Conservation (phyloP, 1,284 basidiomycete genomes). For the Abortiporus biennis region DNA sequence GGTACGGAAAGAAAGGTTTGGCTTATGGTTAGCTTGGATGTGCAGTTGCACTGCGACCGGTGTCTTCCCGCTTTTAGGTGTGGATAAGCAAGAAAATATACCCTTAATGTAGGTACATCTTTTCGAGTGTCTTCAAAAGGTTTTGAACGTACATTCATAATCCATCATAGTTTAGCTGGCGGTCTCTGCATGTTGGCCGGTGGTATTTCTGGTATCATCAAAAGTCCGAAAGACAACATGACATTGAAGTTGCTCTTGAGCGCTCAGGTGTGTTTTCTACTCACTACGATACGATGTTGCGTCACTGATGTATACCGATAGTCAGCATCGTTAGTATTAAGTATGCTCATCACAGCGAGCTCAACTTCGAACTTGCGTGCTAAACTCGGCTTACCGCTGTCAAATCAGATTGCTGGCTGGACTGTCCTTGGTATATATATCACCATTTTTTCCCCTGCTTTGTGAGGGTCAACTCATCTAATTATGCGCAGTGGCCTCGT, state of each 20-base stretch:
- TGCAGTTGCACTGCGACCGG: conserved; percentile 48
- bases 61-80: conserved; percentile 67
- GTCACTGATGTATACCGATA: conserved; percentile 30
- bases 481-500: conserved; percentile 35
- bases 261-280: background rate
- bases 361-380: conserved; percentile 58
- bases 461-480: conserved; percentile 1
- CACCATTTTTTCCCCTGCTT: conserved; percentile 8
- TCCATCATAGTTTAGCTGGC: conserved; percentile 19
- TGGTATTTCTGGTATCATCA: conserved; percentile 13
- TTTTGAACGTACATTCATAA: background rate
- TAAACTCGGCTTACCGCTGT: conserved; percentile 61
- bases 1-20: conserved; percentile 23
- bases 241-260: conserved; percentile 17
- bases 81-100: conserved; percentile 72
- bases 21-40: conserved; percentile 41
- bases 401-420: conserved; percentile 69
- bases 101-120: conserved; percentile 44
- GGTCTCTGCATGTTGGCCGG: conserved; percentile 21
- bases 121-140: background rate
- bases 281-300: conserved; percentile 1
- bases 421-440: conserved; percentile 47
- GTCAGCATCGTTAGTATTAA: too few species aligned
- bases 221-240: background rate
- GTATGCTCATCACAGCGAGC: conserved; percentile 46